Evolutionary conservation across 75 land plant species (phyloP).

Genomic region (Azolla pinnata): DNA sequence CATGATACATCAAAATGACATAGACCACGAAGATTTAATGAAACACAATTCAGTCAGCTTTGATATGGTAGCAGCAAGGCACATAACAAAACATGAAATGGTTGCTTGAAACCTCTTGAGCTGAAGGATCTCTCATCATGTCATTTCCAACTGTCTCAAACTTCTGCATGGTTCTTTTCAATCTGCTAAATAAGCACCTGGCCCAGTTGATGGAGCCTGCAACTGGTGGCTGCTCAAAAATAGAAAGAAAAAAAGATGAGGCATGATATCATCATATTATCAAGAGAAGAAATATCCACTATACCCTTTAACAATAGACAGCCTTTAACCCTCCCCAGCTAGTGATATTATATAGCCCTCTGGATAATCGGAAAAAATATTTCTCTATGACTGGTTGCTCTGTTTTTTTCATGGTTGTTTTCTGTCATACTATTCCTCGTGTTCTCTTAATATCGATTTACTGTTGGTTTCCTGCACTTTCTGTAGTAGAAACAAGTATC

Average conservation of each 20-base stretch:
- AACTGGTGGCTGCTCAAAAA: slow-evolving; percentile 21
- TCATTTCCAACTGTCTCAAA: slow-evolving; percentile 17
- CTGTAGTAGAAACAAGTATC: no score
- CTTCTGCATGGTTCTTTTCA: slow-evolving; percentile 27
- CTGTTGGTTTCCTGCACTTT: no score
- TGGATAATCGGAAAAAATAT: no score
- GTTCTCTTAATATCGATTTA: no score
- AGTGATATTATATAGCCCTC: no score
- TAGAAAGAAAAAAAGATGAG: no score
- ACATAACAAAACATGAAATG: not conserved
- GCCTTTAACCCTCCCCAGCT: not conserved
- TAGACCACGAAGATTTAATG: no score
- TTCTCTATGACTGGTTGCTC: no score
- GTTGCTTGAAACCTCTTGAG: slow-evolving; percentile 15
- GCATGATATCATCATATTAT: not conserved
- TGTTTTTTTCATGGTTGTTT: no score
- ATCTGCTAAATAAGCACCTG: slow-evolving; percentile 19
- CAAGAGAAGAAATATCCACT: not conserved
- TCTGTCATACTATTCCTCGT: no score
- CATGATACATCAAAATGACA: no score
- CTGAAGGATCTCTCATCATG: slow-evolving; percentile 18
- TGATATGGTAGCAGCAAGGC: not conserved
- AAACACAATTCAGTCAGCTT: not conserved
- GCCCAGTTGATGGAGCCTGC: slow-evolving; percentile 36
- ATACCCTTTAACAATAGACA: not conserved